Conservation (phyloP, 495 filamentous ascomycete genomes). For the Rostrohypoxylon terebratum region DNA sequence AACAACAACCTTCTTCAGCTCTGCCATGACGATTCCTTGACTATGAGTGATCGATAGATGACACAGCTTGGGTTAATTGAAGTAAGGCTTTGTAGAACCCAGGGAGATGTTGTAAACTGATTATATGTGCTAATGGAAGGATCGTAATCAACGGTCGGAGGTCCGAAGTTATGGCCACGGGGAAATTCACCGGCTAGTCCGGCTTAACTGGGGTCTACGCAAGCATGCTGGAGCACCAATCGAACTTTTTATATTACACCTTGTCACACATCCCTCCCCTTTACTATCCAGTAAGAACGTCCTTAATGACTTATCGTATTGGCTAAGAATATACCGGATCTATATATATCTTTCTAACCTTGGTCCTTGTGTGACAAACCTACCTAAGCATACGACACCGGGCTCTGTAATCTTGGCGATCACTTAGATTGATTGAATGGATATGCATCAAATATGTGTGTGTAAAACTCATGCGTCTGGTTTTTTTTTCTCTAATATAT, state of each 20-base stretch:
- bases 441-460: too few relatives aligned
- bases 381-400: too few relatives aligned
- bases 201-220: not conserved
- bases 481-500: too few relatives aligned
- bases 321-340: not conserved
- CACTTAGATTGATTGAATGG: not conserved
- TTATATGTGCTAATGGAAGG: not conserved
- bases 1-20: not conserved
- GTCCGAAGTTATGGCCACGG: not conserved
- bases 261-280: not conserved
- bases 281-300: not conserved
- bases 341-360: not conserved
- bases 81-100: not conserved
- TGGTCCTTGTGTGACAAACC: not conserved
- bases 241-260: not conserved
- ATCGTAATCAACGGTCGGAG: not conserved
- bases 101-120: not conserved
- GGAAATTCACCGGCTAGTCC: not conserved
- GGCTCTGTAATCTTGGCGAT: not conserved
- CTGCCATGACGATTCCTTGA: not conserved
- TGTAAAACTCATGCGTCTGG: too few relatives aligned
- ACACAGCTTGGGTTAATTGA: not conserved
- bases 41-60: too few relatives aligned
- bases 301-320: too few relatives aligned
- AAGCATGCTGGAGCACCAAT: not conserved